Conservation (phyloP, 495 filamentous ascomycete genomes). For the Alectoria sarmentosa region DNA sequence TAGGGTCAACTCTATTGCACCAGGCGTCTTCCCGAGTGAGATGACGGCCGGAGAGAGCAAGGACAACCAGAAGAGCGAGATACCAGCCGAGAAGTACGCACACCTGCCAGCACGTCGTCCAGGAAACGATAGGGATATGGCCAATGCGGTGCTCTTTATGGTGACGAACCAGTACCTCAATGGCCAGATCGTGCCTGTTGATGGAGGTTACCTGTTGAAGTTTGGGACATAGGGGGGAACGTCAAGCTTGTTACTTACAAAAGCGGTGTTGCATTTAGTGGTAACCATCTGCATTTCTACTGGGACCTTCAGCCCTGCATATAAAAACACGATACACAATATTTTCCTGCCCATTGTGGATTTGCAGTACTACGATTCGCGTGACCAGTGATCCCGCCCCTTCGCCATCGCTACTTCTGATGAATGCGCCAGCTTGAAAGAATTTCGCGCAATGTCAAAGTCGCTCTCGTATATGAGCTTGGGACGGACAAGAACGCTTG, state of each 20-base stretch:
- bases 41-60: conserved; percentile 44
- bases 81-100: conserved; percentile 55
- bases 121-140: conserved; percentile 71
- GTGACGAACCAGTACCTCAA: conserved; percentile 65
- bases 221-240: conserved; percentile 18
- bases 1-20: conserved; percentile 48
- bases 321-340: not conserved
- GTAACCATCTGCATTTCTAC: too few species aligned
- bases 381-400: not conserved
- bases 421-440: too few species aligned
- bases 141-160: conserved; percentile 53
- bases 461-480: too few species aligned
- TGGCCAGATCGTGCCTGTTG: conserved; percentile 59
- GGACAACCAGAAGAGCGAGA: conserved; percentile 55
- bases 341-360: not conserved
- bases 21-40: conserved; percentile 33
- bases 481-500: too few species aligned
- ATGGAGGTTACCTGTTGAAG: conserved; percentile 51
- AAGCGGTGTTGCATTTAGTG: not conserved
- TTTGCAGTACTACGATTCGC: not conserved
- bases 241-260: not conserved
- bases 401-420: not conserved
- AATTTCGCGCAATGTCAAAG: too few species aligned
- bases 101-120: conserved; percentile 52
- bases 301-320: not conserved